Evolutionary conservation across 306 rosid genomes (phyloP).

Genomic region (Begonia fuchsioides): DNA sequence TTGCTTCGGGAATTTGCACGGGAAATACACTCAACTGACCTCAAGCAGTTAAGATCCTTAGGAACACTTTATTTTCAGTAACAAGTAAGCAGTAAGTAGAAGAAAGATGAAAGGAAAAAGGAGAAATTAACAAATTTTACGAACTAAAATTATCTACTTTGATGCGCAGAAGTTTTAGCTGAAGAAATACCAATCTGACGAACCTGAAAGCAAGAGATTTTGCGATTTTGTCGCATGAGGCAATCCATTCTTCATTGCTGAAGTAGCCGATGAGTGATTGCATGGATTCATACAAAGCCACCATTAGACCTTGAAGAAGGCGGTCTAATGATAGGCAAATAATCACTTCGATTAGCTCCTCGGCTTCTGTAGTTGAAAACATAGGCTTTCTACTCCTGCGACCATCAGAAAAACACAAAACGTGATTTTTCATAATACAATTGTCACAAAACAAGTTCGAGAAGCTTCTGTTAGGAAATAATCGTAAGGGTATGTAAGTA

Average conservation of each 20-base stretch:
- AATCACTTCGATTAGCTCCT: conserved; percentile 56
- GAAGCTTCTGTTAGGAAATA: no score
- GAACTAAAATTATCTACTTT: no score
- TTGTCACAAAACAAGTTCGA: not conserved
- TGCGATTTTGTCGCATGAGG: conserved; percentile 63
- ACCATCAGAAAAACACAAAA: conserved; percentile 8
- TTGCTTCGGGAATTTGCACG: conserved; percentile 39
- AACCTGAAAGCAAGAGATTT: conserved; percentile 79
- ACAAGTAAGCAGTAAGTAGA: no score
- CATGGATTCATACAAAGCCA: conserved; percentile 53
- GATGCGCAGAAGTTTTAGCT: not conserved
- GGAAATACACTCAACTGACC: conserved; percentile 63
- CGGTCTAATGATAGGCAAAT: conserved; percentile 64
- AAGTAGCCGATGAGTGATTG: conserved; percentile 53
- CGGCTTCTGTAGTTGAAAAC: conserved; percentile 59
- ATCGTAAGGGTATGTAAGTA: no score
- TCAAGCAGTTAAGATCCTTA: conserved; percentile 57
- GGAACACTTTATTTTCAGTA: conserved; percentile 39
- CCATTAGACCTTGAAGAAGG: conserved; percentile 51
- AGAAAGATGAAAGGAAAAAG: not conserved
- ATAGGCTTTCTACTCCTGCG: conserved; percentile 45
- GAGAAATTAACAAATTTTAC: no score
- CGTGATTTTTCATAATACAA: not conserved
- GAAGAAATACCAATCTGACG: conserved; percentile 8
- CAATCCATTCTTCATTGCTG: conserved; percentile 55